Evolutionary conservation across 1,284 basidiomycete species (phyloP).

Genomic region (Rhodotorula sp.): DNA sequence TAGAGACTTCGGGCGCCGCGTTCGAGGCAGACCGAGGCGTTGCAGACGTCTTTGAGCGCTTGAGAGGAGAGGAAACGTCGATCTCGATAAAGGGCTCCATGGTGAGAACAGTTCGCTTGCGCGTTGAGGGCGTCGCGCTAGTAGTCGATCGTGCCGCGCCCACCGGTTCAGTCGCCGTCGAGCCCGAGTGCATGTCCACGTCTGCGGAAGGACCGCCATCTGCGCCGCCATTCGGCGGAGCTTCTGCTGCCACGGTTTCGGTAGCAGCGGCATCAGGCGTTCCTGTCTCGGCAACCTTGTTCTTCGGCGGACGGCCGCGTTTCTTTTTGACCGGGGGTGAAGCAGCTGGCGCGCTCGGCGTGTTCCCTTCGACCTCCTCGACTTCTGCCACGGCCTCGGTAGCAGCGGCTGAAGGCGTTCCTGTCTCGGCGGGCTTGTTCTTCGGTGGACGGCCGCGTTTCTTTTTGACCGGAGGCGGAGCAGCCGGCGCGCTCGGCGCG

Average conservation of each 20-base stretch:
- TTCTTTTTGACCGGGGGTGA: background rate
- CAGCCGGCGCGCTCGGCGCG: background rate
- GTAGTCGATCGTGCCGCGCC: background rate
- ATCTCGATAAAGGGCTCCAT: constrained; percentile 10
- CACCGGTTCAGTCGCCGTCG: background rate
- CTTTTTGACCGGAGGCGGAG: background rate
- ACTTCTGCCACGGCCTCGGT: background rate
- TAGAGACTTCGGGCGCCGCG: no score
- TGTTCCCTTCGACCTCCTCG: background rate
- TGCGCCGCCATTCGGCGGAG: background rate
- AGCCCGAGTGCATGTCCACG: no score
- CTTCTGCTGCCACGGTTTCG: background rate
- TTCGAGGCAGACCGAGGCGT: no score
- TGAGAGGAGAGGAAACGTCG: background rate
- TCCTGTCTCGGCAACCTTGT: background rate
- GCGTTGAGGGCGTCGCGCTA: background rate
- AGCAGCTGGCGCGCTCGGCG: background rate
- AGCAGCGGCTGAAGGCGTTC: background rate
- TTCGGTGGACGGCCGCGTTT: constrained; percentile 5
- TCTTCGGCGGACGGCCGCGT: constrained; percentile 7
- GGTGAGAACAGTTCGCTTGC: background rate
- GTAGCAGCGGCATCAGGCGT: background rate
- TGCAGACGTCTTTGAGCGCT: background rate
- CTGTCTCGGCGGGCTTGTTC: background rate
- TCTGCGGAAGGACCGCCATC: no score